A percentile compares a stretch with the other conserved stretches of the same genome.
phyloP scores from a whole-genome alignment of 2,329 filamentous ascomycete genomes.

The Allantophomopsis lycopodina region DNA sequence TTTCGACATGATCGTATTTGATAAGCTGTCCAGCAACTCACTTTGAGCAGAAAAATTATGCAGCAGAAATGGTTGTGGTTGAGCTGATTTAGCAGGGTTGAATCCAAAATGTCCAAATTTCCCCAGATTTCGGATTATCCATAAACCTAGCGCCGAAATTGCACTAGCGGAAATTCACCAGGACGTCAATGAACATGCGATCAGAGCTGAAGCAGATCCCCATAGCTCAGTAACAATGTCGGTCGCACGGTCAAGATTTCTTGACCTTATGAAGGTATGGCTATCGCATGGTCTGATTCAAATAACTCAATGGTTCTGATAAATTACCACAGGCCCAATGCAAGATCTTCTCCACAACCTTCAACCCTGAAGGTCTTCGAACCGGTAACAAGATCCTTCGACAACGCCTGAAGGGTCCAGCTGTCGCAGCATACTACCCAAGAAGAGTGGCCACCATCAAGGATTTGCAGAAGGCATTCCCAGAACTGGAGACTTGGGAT shows the following conservation, averaged over 20 bases:
- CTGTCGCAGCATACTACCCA: slow-evolving; percentile 81
- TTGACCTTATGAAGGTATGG: slow-evolving; percentile 68
- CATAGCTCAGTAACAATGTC: slow-evolving; percentile 33
- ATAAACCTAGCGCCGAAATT: too few species aligned
- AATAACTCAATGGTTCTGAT: background rate
- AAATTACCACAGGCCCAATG: slow-evolving; percentile 58
- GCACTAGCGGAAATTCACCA: too few species aligned
- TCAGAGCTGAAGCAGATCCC: background rate
- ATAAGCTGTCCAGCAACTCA: too few species aligned
- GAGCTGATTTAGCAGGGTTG: too few species aligned
- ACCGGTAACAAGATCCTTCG: slow-evolving; percentile 87
- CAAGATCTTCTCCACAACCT: slow-evolving; percentile 80
- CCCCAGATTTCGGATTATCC: too few species aligned
- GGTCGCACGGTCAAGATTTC: slow-evolving; percentile 44
- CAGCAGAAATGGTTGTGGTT: too few species aligned
- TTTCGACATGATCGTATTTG: too few species aligned
- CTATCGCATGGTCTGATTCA: background rate
- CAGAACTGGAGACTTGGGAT: slow-evolving; percentile 55
- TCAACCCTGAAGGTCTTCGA: slow-evolving; percentile 71
- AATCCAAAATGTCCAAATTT: too few species aligned
- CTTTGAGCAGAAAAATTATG: too few species aligned
- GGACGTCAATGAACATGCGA: too few species aligned
- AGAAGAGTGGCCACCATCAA: slow-evolving; percentile 46
- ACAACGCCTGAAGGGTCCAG: slow-evolving; percentile 73
- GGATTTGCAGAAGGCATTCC: slow-evolving; percentile 53